These are phyloP conservation scores for Erodium maritimum DNA, from an alignment of 345 rosid species.

Conservation along the genomic window DNA sequence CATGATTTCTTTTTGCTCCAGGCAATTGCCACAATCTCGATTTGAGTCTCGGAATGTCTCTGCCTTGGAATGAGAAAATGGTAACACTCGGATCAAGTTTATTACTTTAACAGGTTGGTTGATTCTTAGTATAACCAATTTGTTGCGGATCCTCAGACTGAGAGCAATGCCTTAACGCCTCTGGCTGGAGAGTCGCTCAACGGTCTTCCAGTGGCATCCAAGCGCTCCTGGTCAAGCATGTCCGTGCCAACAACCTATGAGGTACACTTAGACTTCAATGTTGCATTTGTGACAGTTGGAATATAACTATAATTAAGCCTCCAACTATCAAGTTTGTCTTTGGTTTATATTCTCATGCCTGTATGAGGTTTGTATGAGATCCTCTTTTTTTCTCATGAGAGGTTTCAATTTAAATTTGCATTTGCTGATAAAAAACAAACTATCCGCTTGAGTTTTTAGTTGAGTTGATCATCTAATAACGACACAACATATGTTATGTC, in stretches of 20 bases:
- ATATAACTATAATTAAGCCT: too few species aligned
- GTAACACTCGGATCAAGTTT: slow-evolving; percentile 4
- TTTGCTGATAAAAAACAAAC: too few species aligned
- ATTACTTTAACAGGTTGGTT: neutral
- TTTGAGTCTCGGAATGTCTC: slow-evolving; percentile 44
- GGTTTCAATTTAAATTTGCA: too few species aligned
- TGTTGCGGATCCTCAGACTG: slow-evolving; percentile 14
- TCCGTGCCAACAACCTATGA: slow-evolving; percentile 19
- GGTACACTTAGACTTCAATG: slow-evolving; percentile 18
- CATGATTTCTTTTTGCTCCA: slow-evolving; percentile 3
- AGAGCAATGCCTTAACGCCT: slow-evolving; percentile 11
- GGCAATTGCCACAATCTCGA: slow-evolving; percentile 37
- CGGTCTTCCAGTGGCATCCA: slow-evolving; percentile 6
- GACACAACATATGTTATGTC: too few species aligned
- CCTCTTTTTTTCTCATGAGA: too few species aligned
- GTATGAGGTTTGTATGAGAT: too few species aligned
- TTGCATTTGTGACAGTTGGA: too few species aligned
- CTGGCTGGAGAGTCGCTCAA: slow-evolving; percentile 8
- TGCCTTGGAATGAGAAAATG: slow-evolving; percentile 13
- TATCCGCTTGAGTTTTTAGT: too few species aligned
- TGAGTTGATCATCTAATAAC: too few species aligned
- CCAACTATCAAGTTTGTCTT: too few species aligned
- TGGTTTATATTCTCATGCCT: neutral
- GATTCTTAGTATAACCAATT: neutral
- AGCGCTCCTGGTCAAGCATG: slow-evolving; percentile 16